Conservation (phyloP, 768 basidiomycete species). For the Phlebiopsis gigantea region DNA sequence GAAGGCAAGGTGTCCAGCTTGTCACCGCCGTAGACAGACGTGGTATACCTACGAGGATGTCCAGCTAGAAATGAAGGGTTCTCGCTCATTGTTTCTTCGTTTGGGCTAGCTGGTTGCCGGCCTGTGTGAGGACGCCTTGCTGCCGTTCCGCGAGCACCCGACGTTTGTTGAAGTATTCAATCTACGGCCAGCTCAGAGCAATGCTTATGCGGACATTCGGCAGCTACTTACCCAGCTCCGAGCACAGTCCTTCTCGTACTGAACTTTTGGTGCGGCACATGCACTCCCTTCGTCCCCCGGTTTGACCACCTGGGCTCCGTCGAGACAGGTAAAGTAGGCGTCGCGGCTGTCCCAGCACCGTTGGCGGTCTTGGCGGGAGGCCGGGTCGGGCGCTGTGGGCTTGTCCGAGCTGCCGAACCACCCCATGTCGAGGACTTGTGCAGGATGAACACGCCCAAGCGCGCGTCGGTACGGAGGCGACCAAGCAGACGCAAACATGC, state of each 20-base stretch:
- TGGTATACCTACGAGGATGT: neutral
- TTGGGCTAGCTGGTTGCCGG: constrained; percentile 26
- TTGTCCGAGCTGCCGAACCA: constrained; percentile 34
- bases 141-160: constrained; percentile 78
- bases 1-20: neutral
- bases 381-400: constrained; percentile 34
- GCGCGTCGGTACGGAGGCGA: neutral
- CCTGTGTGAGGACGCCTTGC: constrained; percentile 58
- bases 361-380: constrained; percentile 61
- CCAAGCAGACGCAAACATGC: constrained; percentile 1
- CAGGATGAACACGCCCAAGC: neutral
- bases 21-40: neutral
- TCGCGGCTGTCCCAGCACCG: constrained; percentile 86
- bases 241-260: constrained; percentile 73
- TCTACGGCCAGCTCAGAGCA: constrained; percentile 37
- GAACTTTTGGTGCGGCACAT: constrained; percentile 51
- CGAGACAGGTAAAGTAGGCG: constrained; percentile 80
- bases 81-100: neutral
- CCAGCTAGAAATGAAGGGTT: neutral
- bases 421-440: constrained; percentile 20
- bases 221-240: constrained; percentile 76
- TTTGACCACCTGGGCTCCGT: constrained; percentile 59
- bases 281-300: constrained; percentile 64
- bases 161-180: constrained; percentile 93
- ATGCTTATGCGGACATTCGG: neutral